Percentiles rank a stretch among this genome's conserved stretches.
These are phyloP conservation scores for Termitomyces titanicus DNA, from an alignment of 768 basidiomycete species.

Conservation along the genomic window DNA sequence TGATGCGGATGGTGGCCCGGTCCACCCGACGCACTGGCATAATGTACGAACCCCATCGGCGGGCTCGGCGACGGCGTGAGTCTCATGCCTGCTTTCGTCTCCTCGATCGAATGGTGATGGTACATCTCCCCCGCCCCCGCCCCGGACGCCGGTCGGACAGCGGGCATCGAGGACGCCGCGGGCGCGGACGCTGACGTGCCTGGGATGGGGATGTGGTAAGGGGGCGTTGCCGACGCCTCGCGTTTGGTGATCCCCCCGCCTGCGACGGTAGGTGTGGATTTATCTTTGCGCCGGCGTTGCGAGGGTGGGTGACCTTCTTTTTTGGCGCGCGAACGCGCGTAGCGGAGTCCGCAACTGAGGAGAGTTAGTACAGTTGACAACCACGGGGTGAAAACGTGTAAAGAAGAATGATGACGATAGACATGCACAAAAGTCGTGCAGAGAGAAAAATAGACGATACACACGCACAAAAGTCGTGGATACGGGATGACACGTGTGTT, in stretches of 20 bases:
- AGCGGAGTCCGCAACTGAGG: conserved; percentile 76
- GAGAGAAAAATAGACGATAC: background rate
- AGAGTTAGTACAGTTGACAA: background rate
- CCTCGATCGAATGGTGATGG: conserved; percentile 33
- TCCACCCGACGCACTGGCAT: conserved; percentile 39
- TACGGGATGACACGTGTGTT: too few relatives aligned
- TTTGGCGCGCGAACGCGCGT: conserved; percentile 85
- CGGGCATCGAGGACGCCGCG: conserved; percentile 21
- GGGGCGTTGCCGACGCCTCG: conserved; percentile 31
- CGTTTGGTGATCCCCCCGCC: conserved; percentile 31
- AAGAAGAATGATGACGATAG: background rate
- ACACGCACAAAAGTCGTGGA: background rate
- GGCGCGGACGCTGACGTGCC: conserved; percentile 26
- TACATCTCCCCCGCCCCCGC: conserved; percentile 57
- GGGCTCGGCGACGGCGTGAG: conserved; percentile 68
- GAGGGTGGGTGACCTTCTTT: conserved; percentile 64
- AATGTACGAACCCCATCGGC: conserved; percentile 57
- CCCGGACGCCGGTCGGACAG: too few relatives aligned
- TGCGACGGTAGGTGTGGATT: conserved; percentile 18
- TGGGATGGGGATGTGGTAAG: conserved; percentile 33
- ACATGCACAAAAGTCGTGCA: background rate
- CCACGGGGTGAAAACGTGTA: background rate
- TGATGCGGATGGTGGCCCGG: conserved; percentile 29
- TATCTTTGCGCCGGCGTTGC: conserved; percentile 67
- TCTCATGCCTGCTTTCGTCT: conserved; percentile 27